Evolutionary conservation across 768 basidiomycete species (phyloP).

Genomic region (Collybiopsis confluens): DNA sequence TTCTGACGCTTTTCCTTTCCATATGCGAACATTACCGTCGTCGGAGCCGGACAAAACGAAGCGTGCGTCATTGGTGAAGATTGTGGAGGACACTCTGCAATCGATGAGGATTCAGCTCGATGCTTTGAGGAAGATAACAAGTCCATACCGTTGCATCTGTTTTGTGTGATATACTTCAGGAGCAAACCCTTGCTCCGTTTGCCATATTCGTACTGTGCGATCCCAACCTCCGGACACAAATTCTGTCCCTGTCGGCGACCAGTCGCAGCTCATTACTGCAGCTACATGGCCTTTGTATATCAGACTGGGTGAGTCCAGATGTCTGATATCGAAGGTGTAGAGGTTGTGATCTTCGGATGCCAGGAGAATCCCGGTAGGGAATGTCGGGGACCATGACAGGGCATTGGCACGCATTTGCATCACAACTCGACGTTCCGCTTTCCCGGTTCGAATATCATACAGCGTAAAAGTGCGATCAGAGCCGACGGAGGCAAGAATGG

Average conservation of each 20-base stretch:
- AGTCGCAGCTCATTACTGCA: conserved; percentile 95
- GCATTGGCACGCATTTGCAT: conserved; percentile 95
- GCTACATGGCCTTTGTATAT: conserved; percentile 98
- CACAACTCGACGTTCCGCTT: conserved; percentile 85
- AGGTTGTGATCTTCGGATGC: conserved; percentile 99
- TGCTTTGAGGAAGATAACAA: background rate
- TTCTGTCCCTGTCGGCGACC: conserved; percentile 93
- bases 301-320: conserved; percentile 75
- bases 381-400: conserved; percentile 93
- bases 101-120: background rate
- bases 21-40: conserved; percentile 91
- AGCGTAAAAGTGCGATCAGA: conserved; percentile 94
- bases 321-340: conserved; percentile 95
- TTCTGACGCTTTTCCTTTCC: conserved; percentile 92
- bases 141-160: conserved; percentile 87
- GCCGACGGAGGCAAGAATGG: conserved; percentile 91
- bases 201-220: conserved; percentile 91
- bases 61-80: conserved; percentile 86
- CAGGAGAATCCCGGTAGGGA: conserved; percentile 85
- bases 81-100: conserved; percentile 79
- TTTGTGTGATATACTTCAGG: conserved; percentile 97
- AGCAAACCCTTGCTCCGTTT: conserved; percentile 72
- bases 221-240: conserved; percentile 98
- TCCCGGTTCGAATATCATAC: conserved; percentile 95
- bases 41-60: conserved; percentile 91